Evolutionary conservation across 805 yeast genomes (phyloP).

Genomic region (Suhomyces sp.): DNA sequence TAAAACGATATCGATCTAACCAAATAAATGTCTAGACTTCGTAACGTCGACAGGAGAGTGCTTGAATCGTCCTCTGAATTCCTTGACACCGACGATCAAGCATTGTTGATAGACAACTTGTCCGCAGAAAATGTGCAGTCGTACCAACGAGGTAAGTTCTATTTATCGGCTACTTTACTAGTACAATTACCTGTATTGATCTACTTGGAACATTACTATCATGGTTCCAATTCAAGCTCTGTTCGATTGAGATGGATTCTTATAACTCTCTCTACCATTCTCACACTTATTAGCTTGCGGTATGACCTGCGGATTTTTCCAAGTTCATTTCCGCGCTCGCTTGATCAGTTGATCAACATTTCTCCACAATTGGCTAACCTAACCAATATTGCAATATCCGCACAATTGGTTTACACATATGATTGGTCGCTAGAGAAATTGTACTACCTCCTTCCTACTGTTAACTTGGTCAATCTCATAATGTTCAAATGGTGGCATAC

Average conservation of each 20-base stretch:
- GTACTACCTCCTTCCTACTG: constrained; percentile 16
- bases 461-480: constrained; percentile 14
- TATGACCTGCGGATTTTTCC: neutral
- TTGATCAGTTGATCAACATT: neutral
- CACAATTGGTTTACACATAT: constrained; percentile 11
- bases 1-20: neutral
- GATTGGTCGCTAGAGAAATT: constrained; percentile 3
- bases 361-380: neutral
- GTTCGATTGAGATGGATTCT: constrained; percentile 5
- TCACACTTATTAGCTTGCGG: constrained; percentile 6
- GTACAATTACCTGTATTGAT: constrained; percentile 17
- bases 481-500: constrained; percentile 14
- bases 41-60: constrained; percentile 19
- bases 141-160: constrained; percentile 5
- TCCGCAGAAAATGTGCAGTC: constrained; percentile 13
- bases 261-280: constrained; percentile 6
- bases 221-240: neutral
- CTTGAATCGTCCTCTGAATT: constrained; percentile 14
- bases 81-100: constrained; percentile 24
- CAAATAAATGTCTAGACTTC: constrained; percentile 18
- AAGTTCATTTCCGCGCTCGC: neutral
- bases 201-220: constrained; percentile 7
- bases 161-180: constrained; percentile 10
- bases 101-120: constrained; percentile 15
- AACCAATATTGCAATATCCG: constrained; percentile 11